Percentiles rank a stretch among this genome's conserved stretches.
Evolutionary conservation across 164 flowering plant genomes (phyloP).

Genomic region (Tetracentron sinense): DNA sequence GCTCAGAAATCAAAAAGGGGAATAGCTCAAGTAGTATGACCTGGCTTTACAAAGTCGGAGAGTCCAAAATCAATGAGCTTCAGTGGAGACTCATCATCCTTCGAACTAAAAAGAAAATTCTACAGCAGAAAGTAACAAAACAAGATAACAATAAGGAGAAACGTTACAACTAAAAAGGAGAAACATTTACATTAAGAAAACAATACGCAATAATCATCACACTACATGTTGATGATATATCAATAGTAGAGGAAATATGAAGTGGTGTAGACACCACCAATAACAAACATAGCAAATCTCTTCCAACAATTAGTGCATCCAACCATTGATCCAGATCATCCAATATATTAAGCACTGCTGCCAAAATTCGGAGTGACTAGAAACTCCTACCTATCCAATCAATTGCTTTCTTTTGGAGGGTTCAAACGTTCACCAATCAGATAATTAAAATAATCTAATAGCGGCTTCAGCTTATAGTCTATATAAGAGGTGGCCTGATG

Average conservation of each 20-base stretch:
- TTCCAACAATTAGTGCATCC: too few relatives aligned
- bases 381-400: background rate
- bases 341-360: background rate
- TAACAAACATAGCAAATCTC: too few relatives aligned
- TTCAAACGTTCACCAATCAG: background rate
- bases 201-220: background rate
- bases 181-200: background rate
- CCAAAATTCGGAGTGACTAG: background rate
- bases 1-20: background rate
- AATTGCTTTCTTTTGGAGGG: background rate
- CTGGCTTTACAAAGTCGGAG: conserved; percentile 97
- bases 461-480: background rate
- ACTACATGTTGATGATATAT: background rate
- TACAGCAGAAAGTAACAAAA: conserved; percentile 31
- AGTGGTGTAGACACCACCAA: background rate
- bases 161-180: background rate
- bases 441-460: background rate
- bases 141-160: background rate
- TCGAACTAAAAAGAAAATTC: conserved; percentile 82
- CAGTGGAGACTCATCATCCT: conserved; percentile 66
- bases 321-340: background rate
- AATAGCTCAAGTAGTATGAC: conserved; percentile 26
- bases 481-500: background rate
- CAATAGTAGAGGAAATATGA: background rate
- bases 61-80: conserved; percentile 97